Conservation (phyloP, 2,329 filamentous ascomycete species). For the Daldinia sp. region DNA sequence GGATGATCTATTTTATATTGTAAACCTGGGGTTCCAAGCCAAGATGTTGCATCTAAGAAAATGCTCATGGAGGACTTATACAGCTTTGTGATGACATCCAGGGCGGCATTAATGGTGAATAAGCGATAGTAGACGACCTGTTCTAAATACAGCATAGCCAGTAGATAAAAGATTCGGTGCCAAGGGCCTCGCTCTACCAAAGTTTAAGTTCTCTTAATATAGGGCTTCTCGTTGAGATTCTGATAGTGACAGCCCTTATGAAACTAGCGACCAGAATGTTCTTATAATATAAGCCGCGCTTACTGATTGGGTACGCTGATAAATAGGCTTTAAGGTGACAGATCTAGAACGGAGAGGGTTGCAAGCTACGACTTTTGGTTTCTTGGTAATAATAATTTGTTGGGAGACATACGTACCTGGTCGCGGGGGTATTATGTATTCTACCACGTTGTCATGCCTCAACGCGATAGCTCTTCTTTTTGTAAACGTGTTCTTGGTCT, state of each 20-base stretch:
- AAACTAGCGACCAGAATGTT: slow-evolving; percentile 34
- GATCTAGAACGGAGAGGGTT: slow-evolving; percentile 34
- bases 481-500: slow-evolving; percentile 1
- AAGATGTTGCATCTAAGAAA: slow-evolving; percentile 1
- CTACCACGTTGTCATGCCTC: slow-evolving; percentile 16
- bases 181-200: slow-evolving; percentile 22
- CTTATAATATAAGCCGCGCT: slow-evolving; percentile 33
- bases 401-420: slow-evolving; percentile 21
- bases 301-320: slow-evolving; percentile 28
- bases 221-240: slow-evolving; percentile 1
- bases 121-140: slow-evolving; percentile 8
- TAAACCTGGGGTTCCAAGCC: slow-evolving; percentile 7
- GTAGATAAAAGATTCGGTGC: slow-evolving; percentile 17
- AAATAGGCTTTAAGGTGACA: slow-evolving; percentile 40
- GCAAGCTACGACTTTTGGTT: slow-evolving; percentile 13
- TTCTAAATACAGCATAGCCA: slow-evolving; percentile 36
- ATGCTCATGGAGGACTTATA: background rate
- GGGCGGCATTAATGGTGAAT: slow-evolving; percentile 14
- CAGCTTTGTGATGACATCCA: background rate
- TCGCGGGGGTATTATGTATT: slow-evolving; percentile 13
- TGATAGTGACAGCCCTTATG: slow-evolving; percentile 22
- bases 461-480: slow-evolving; percentile 12
- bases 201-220: slow-evolving; percentile 15
- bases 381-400: slow-evolving; percentile 38
- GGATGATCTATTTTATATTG: slow-evolving; percentile 12